phyloP scores from a whole-genome alignment of 805 yeast genomes.

The Yueomyces sp. region DNA sequence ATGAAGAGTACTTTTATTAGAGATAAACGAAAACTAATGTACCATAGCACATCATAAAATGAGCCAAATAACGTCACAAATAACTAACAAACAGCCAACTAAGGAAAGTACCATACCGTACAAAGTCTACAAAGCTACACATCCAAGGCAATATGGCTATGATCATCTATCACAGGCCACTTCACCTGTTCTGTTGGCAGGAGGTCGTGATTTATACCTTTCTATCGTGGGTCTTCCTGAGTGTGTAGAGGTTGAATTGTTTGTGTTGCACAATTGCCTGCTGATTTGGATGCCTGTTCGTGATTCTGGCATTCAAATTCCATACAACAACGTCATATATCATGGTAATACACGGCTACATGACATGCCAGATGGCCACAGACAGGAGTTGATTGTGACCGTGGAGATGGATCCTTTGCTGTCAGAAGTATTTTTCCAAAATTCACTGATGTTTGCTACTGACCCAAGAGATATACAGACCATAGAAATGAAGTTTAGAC shows the following conservation, averaged over 20 bases:
- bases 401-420: constrained; percentile 16
- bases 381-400: constrained; percentile 14
- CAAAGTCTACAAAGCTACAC: constrained; percentile 17
- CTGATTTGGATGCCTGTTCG: constrained; percentile 27
- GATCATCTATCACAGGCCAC: not conserved
- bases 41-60: no score
- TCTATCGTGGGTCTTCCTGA: constrained; percentile 6
- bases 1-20: no score
- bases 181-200: constrained; percentile 26
- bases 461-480: constrained; percentile 8
- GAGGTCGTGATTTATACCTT: constrained; percentile 27
- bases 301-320: constrained; percentile 26
- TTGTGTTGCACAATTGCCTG: constrained; percentile 25
- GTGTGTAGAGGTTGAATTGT: constrained; percentile 22
- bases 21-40: no score
- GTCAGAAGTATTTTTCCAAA: constrained; percentile 12
- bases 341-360: constrained; percentile 16
- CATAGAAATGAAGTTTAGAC: constrained; percentile 24
- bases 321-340: constrained; percentile 21
- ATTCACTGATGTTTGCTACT: not conserved
- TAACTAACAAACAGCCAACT: constrained; percentile 22
- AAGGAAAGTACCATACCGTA: constrained; percentile 26
- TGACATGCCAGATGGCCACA: constrained; percentile 15
- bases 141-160: constrained; percentile 13
- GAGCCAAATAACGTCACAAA: constrained; percentile 1